Evolutionary conservation across 352 stramenopile species (phyloP), one percentile per base, ranked within the genome.

Genomic region (Phytopythium litorale): DNA sequence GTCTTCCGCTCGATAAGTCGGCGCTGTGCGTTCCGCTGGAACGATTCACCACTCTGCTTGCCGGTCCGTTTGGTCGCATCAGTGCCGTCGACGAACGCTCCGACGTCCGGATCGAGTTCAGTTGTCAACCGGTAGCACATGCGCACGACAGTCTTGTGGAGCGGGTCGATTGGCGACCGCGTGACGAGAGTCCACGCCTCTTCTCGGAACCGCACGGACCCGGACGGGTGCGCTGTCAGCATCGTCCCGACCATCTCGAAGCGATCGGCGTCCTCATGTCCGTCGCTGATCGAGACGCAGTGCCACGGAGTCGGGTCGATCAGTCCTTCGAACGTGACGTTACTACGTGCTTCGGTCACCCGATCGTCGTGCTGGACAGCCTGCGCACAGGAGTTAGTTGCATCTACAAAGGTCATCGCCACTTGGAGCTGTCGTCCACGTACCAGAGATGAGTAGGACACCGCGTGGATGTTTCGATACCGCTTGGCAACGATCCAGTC

Each of bases 91-190:
- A 21, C 40, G 5, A 46, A 21, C 4, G 15, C 40, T 16, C 1
- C 9, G 12, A 25, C 16, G 8, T 8, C 5, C 25, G 5, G 7
- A 13, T 11, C 25, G 32, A 45, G 32, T 9, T 45, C n/a, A 4
- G 33, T 57, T 4, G 35, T 57, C 51, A 57, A 43, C 32, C 35
- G 51, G 5, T 38, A 57, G 51, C 30, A 57, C 13, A 42, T 57
- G 30, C 32, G 28, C 51, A 57, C 32, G 18, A 30, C 4, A 6
- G 7, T 57, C 51, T 43, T 43, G 28, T 57, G 51, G 15, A 43
- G 19, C 32, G 51, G 51, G 7, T 57, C 32, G 18, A 42, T 13
- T 9, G 51, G 51, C 32, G 32, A 30, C 9, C 30, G 51, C 12
- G 51, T 45, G 18, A 57, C 23, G 8, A 57, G 9, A 11, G 35